phyloP scores from a whole-genome alignment of 805 yeast genomes.

The Cyberlindnera americana region DNA sequence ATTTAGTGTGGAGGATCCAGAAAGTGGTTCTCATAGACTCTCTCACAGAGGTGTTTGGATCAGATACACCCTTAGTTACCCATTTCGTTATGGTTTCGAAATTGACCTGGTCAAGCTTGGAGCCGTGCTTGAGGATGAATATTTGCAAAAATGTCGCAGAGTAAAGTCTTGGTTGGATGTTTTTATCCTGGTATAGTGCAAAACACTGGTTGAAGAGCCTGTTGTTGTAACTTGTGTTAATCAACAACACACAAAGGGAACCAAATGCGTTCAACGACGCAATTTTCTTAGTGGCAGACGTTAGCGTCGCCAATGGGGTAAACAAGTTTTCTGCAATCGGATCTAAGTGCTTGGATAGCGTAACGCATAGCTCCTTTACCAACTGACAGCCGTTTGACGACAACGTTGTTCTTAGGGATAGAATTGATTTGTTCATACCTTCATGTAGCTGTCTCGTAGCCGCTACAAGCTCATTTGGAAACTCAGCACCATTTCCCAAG shows the following conservation, averaged over 20 bases:
- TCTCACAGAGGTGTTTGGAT: conserved; percentile 78
- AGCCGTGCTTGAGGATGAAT: conserved; percentile 48
- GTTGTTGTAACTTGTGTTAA: conserved; percentile 50
- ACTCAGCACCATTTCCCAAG: conserved; percentile 51
- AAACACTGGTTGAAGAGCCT: conserved; percentile 49
- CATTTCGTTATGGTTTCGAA: conserved; percentile 47
- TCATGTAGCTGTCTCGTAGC: conserved; percentile 42
- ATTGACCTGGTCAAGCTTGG: conserved; percentile 28
- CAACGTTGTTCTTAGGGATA: conserved; percentile 81
- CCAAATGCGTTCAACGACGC: conserved; percentile 33
- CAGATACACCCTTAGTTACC: conserved; percentile 60
- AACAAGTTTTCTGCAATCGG: conserved; percentile 34
- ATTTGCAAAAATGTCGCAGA: conserved; percentile 71
- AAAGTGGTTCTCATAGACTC: conserved; percentile 68
- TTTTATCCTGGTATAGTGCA: conserved; percentile 61
- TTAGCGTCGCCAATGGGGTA: conserved; percentile 29
- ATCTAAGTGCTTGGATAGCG: conserved; percentile 28
- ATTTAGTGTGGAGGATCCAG: conserved; percentile 61
- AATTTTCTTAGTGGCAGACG: conserved; percentile 38
- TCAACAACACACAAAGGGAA: conserved; percentile 46
- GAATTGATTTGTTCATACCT: conserved; percentile 59
- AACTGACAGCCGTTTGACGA: conserved; percentile 73
- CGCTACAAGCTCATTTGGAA: conserved; percentile 35
- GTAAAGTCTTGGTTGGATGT: conserved; percentile 64
- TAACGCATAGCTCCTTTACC: conserved; percentile 54